Evolutionary conservation across 768 basidiomycete species (phyloP), one percentile per base, ranked within the genome.

Genomic region (Podaxis rugospora): DNA sequence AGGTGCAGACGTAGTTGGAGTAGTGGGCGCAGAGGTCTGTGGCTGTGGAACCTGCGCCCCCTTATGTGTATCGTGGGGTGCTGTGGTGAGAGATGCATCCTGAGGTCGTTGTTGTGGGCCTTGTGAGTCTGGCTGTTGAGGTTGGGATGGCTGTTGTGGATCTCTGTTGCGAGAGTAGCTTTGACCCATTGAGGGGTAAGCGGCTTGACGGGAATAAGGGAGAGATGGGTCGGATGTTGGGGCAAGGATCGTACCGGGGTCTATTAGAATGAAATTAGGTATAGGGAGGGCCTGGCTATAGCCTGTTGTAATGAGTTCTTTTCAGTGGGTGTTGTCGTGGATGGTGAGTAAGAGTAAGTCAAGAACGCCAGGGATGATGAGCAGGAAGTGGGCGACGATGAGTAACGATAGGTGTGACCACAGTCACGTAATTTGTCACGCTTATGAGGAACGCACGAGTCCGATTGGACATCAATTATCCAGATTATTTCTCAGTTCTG

Each of bases 121-220:
- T n/a, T 27, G 50, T 28, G 21, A 42, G 27, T 28, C 18, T 42
- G 18, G 36, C 27, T 51, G 40, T 47, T 13, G 36, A 44, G 47
- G 18, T 50, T 51, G 57, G 16, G 18, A 18, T 18, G 55, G 25
- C 14, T 32, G 51, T 16, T 35, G 47, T 37, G 13, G 53, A 57
- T 44, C 49, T 14, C 55, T 55, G 51, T 56, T 47, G 27, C 65
- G 58, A 35, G 67, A 67, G 40, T 23, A 53, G 42, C 54, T 65
- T 64, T 67, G 67, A 14, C 67, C 67, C 67, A 67, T 67, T 47
- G 47, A 59, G 44, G 36, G 51, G 27, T 10, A 25, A 3, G 56
- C 27, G 42, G 42, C 18, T 23, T 27, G 25, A 49, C 3, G 21
- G 47, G 47, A 25, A 14, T 4, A 25, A 2, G 42, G 42, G 7